Evolutionary conservation across 805 yeast species (phyloP), one percentile per base, ranked within the genome.

Genomic region (Starmerella kuoi): DNA sequence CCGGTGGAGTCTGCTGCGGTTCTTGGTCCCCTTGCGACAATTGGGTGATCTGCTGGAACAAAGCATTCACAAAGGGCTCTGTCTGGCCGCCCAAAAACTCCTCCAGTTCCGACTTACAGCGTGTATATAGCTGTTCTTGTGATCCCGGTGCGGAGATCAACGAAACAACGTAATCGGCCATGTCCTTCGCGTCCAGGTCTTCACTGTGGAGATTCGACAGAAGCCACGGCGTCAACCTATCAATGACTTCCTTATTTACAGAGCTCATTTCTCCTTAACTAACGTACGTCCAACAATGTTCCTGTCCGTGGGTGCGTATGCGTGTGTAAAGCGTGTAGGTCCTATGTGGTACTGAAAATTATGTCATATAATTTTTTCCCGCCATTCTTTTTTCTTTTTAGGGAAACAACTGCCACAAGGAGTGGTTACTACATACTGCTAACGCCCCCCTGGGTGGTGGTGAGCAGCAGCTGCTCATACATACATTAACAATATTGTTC

Each of bases 121-220:
- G 45, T 30, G 53, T 52, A 15, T 53, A 42, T 35, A 66, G 54
- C 49, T 64, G 66, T 1, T 48, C 60, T 4, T 51, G 59, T 8
- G 65, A 53, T 25, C 61, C 54, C 18, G 61, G 63, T 47, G 67
- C 61, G 31, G 61, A 50, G 22, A 70, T 52, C 26, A 70, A 53
- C 1, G 72, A 69, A 22, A 67, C 30, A 17, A 69, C 65, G 49
- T 68, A 70, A 36, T 69, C 73, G 1, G 68, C 58, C 42, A 70
- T 51, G 21, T 67, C 68, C 11, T 59, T 44, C 23, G 48, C 37
- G 22, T 42, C 46, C 5, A 50, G 40, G 20, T 42, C 53, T 14
- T 38, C 35, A 36, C 27, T 39, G 17, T 22, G 31, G 7, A 50
- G 30, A 31, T 44, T 37, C 20, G 31, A 27, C 25, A 45, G 40